phyloP scores from a whole-genome alignment of 208 protist genomes.

The Vickermania ingenoplastis region DNA sequence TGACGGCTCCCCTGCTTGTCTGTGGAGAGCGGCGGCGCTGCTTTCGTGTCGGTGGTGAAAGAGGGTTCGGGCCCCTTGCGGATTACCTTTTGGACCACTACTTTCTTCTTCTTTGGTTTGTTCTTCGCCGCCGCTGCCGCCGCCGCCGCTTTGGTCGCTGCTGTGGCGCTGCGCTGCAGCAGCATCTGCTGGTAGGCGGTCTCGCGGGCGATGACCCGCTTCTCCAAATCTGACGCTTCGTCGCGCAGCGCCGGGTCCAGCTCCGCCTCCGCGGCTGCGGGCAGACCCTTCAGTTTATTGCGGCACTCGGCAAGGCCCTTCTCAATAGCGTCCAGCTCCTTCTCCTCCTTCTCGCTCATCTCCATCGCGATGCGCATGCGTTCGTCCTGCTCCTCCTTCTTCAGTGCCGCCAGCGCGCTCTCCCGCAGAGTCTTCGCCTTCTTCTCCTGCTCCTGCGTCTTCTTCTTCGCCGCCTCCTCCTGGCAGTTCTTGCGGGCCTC shows the following conservation, averaged over 20 bases:
- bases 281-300: too few species aligned
- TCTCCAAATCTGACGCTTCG: background rate
- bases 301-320: background rate
- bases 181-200: background rate
- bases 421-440: conserved; percentile 1
- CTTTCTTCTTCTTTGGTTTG: too few species aligned
- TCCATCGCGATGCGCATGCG: background rate
- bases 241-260: background rate
- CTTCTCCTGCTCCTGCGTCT: conserved; percentile 5
- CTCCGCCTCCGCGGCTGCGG: background rate
- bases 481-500: conserved; percentile 17
- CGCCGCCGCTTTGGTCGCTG: too few species aligned
- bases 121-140: too few species aligned
- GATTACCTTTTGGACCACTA: too few species aligned
- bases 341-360: background rate
- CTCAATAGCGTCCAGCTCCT: background rate
- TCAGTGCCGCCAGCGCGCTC: background rate
- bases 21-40: too few species aligned
- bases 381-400: background rate
- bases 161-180: background rate
- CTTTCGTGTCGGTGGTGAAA: too few species aligned
- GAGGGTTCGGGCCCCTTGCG: too few species aligned
- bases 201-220: background rate
- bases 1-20: too few species aligned
- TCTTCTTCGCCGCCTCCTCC: conserved; percentile 15